These are phyloP conservation scores for Saccharomyces hybrid DNA, from an alignment of 1,139 yeast genomes.

Conservation along the genomic window DNA sequence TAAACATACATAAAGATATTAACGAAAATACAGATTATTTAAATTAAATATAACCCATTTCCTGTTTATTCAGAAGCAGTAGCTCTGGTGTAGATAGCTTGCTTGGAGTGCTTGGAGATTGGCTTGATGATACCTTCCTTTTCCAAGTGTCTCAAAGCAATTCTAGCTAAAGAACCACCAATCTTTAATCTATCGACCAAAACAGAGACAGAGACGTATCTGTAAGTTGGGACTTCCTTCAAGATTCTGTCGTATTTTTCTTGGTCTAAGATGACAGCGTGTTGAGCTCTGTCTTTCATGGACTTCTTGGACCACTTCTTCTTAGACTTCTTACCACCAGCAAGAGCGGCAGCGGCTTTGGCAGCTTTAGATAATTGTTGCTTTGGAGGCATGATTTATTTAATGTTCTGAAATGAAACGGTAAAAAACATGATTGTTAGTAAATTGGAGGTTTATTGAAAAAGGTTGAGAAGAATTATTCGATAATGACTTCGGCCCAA, in stretches of 20 bases:
- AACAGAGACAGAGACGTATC: constrained; percentile 95
- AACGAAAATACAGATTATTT: constrained; percentile 99
- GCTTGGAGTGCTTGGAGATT: constrained; percentile 92
- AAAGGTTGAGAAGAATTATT: constrained; percentile 59
- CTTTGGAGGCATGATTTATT: constrained; percentile 90
- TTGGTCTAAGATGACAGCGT: constrained; percentile 91
- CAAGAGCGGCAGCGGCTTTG: constrained; percentile 99
- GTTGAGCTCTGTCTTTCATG: constrained; percentile 99
- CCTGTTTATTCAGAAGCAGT: constrained; percentile 50
- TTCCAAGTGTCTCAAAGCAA: constrained; percentile 94
- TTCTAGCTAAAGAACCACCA: constrained; percentile 98
- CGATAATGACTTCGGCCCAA: not conserved
- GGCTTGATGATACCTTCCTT: constrained; percentile 92
- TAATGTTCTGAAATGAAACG: constrained; percentile 7
- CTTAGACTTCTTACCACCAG: constrained; percentile 99
- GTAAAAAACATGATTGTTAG: not conserved
- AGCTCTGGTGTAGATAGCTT: constrained; percentile 91
- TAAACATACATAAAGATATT: constrained; percentile 91
- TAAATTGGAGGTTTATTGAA: not conserved
- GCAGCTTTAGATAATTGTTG: constrained; percentile 99
- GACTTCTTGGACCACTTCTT: constrained; percentile 99
- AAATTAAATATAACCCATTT: not conserved
- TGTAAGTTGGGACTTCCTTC: constrained; percentile 99
- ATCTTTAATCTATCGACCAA: constrained; percentile 98
- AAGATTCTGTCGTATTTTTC: constrained; percentile 96